Percentiles rank a stretch among this genome's conserved stretches.
Conservation (phyloP, 2,329 filamentous ascomycete genomes). For the Venturia oleaginea region DNA sequence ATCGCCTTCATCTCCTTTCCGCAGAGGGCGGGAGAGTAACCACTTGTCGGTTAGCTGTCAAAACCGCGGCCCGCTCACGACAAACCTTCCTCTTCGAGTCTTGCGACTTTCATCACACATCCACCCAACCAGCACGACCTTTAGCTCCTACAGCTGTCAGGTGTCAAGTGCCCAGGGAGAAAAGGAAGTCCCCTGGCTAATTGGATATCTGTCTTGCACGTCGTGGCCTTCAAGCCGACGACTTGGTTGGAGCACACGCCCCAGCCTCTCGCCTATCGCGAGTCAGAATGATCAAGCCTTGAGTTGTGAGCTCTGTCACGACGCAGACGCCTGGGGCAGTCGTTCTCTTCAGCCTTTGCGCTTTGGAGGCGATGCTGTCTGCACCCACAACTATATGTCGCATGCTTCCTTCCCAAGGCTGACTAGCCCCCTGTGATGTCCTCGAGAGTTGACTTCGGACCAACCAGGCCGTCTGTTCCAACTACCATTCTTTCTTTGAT, state of each 20-base stretch:
- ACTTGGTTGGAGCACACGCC: not conserved
- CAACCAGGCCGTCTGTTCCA: not conserved
- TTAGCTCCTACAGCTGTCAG: not conserved
- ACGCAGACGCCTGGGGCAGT: not conserved
- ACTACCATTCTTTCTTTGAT: not conserved
- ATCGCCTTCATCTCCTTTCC: not conserved
- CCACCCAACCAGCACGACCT: not conserved
- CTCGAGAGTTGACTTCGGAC: not conserved
- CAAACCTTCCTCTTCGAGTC: not conserved
- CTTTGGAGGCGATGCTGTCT: not conserved
- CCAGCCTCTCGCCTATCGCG: slow-evolving; percentile 2
- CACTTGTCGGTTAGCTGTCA: not conserved
- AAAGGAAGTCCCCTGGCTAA: not conserved
- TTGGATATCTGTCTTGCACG: not conserved
- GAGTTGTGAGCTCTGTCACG: not conserved
- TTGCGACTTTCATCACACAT: not conserved
- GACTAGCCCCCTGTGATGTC: not conserved
- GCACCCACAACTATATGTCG: not conserved
- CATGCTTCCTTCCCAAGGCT: not conserved
- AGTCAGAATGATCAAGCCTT: not conserved
- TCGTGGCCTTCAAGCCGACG: not conserved
- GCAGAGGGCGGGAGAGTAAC: not conserved
- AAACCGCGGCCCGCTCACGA: not conserved
- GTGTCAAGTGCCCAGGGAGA: not conserved
- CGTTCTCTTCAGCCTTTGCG: not conserved